Conservation (phyloP, 495 filamentous ascomycete genomes). For the Penicillium antarcticum region DNA sequence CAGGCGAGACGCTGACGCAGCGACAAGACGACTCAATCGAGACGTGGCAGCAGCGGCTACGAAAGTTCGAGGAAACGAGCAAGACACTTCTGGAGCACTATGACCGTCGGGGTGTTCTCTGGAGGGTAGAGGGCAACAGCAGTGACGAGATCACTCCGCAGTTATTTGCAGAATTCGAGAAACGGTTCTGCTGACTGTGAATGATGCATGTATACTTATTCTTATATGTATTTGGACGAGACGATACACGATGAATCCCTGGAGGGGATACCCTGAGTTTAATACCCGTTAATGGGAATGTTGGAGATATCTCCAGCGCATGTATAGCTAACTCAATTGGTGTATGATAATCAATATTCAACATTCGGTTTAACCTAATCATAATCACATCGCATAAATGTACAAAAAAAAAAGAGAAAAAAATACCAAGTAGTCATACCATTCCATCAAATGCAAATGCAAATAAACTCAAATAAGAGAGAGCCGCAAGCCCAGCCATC, state of each 20-base stretch:
- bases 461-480: not conserved
- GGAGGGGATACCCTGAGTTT: conserved; percentile 1
- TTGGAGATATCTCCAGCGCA: not conserved
- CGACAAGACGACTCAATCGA: conserved; percentile 82
- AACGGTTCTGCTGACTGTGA: conserved; percentile 57
- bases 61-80: conserved; percentile 83
- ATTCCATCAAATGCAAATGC: conserved; percentile 12
- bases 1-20: conserved; percentile 81
- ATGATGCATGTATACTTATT: conserved; percentile 19
- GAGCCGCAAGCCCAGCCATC: not conserved
- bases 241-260: not conserved
- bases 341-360: conserved; percentile 17
- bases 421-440: conserved; percentile 9
- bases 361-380: not conserved
- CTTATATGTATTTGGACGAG: not conserved
- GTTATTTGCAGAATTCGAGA: conserved; percentile 75
- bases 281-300: conserved; percentile 11
- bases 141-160: conserved; percentile 93
- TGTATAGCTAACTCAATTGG: conserved; percentile 15
- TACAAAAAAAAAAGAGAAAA: too few species aligned
- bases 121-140: conserved; percentile 80
- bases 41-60: conserved; percentile 74
- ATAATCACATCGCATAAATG: not conserved
- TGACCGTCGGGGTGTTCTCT: conserved; percentile 77
- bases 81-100: conserved; percentile 85